Conservation (phyloP, 2,329 filamentous ascomycete species). For the Penicillium sp. region DNA sequence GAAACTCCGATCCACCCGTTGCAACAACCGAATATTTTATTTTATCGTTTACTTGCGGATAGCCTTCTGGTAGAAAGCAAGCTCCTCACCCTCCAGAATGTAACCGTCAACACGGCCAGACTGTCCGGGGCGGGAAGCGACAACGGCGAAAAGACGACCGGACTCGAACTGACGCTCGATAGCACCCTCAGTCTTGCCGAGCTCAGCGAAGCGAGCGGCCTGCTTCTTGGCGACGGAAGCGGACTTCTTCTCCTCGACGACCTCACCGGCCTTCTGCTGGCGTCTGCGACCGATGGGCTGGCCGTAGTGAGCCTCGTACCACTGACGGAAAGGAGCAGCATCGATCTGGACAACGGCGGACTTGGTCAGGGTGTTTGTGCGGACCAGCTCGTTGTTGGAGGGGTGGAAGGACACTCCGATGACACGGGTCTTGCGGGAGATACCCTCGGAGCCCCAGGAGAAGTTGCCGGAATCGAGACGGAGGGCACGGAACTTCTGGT, state of each 20-base stretch:
- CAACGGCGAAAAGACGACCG: constrained; percentile 91
- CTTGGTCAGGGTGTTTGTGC: constrained; percentile 99
- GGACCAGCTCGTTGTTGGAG: constrained; percentile 99
- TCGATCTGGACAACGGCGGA: constrained; percentile 98
- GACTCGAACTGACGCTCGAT: constrained; percentile 99
- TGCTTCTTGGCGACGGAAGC: constrained; percentile 97
- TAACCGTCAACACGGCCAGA: constrained; percentile 96
- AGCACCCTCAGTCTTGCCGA: constrained; percentile 88
- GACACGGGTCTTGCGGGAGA: constrained; percentile 98
- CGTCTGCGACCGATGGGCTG: constrained; percentile 83
- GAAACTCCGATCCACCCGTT: constrained; percentile 41
- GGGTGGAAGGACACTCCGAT: constrained; percentile 98
- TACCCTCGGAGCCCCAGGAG: constrained; percentile 97
- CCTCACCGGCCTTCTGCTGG: constrained; percentile 68
- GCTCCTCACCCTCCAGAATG: constrained; percentile 98
- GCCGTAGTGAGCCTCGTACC: constrained; percentile 99
- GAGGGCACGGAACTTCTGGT: constrained; percentile 99
- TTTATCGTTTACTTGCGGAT: constrained; percentile 84
- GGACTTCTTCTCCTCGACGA: constrained; percentile 78
- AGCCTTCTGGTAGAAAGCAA: constrained; percentile 99
- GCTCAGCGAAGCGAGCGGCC: constrained; percentile 75
- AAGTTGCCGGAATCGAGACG: constrained; percentile 99
- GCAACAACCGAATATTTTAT: constrained; percentile 29
- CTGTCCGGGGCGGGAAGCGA: constrained; percentile 93
- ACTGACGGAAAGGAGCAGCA: constrained; percentile 98